Percentiles rank a stretch among this genome's conserved stretches.
phyloP scores from a whole-genome alignment of 108 stramenopile species.

The Conticribra guillardii region DNA sequence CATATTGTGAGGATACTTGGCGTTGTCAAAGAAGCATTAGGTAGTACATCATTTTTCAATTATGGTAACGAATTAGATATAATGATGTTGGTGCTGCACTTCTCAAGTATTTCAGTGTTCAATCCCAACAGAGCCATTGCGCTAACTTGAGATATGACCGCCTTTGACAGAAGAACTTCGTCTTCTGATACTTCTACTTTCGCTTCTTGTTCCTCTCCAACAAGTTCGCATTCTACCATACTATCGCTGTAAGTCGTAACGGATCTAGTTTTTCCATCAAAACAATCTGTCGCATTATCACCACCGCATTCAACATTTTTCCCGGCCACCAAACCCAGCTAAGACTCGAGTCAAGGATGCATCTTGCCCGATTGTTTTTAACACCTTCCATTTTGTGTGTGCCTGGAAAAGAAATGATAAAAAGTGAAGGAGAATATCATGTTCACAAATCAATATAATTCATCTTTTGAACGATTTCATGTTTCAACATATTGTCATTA shows the following conservation, averaged over 20 bases:
- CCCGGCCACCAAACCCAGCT: constrained; percentile 76
- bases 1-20: constrained; percentile 55
- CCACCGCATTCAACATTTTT: constrained; percentile 6
- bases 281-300: constrained; percentile 52
- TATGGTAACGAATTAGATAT: too few species aligned
- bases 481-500: neutral
- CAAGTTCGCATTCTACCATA: constrained; percentile 10
- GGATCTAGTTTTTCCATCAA: constrained; percentile 64
- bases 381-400: constrained; percentile 54
- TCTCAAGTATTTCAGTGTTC: constrained; percentile 22
- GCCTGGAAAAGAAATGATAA: constrained; percentile 18
- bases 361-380: constrained; percentile 67
- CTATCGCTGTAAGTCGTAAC: constrained; percentile 24
- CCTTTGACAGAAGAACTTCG: constrained; percentile 8
- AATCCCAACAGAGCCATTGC: constrained; percentile 21
- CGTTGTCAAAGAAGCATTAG: constrained; percentile 12
- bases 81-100: neutral
- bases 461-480: neutral
- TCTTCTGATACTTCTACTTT: too few species aligned
- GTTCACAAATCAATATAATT: too few species aligned
- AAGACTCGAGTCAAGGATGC: constrained; percentile 77
- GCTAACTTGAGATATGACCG: constrained; percentile 22
- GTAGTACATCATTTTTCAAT: neutral
- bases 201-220: too few species aligned
- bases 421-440: too few species aligned